Evolutionary conservation across 176 grass and related monocot genomes (phyloP), one percentile per base, ranked within the genome.

Genomic region (Bonia amplexicaulis): DNA sequence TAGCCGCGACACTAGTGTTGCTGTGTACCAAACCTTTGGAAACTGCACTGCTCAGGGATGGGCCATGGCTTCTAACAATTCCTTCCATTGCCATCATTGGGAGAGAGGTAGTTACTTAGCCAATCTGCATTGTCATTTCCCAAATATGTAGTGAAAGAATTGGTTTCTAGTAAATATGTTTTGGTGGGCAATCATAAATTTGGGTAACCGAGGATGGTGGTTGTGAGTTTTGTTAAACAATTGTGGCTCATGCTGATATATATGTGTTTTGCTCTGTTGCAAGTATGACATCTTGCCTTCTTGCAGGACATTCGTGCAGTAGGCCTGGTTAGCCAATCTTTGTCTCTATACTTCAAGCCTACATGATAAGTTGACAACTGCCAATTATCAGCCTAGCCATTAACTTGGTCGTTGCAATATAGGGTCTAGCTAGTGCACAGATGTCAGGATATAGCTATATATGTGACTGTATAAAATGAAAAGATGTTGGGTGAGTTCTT

Each of bases 81-180:
- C 97, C 97, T 84, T 89, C 97, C 35, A 99, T 99, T 91, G 97
- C 90, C 60, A 99, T 99, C 57, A 99, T 99, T 88, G 97, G 97
- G 25, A 94, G 97, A 96, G 97, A 99, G 97, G 97, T 99, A 85
- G 53, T 87, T 79, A 80, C 79, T 83, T 57, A 55, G 27, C 51
- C 58, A 66, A 68, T 88, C 54, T 73, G 51, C 51, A 53, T 64
- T 16, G 5, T 31, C 14, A 37, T 40, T 80, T 65, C 11, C 13
- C 20, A 69, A 7, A 66, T 33, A 69, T 52, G 53, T 66, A 42
- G 54, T 63, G 42, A 14, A 66, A 89, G 11, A 40, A 47, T 59
- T 15, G 29, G 19, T 84, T 84, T 26, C 5, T 54, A 71, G 53
- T 63, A 54, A 74, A 14, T 20, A 33, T n/a, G 14, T 73, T 15